A percentile compares a stretch with the other conserved stretches of the same genome.
phyloP scores from a whole-genome alignment of 2,329 filamentous ascomycete species.

The Sporothrix pallida region DNA sequence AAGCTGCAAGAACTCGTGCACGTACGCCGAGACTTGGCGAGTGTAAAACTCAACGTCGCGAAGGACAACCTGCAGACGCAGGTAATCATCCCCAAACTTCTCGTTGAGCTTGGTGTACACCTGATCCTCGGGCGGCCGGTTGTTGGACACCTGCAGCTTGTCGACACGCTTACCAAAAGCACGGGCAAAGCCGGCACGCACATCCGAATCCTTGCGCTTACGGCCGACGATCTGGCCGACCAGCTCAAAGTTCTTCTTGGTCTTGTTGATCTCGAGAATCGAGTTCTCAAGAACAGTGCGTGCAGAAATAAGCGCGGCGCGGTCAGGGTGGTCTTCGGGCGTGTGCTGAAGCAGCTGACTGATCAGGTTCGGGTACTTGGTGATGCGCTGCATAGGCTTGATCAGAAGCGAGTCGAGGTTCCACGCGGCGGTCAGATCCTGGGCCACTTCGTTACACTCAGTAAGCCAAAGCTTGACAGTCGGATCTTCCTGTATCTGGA shows the following conservation, averaged over 20 bases:
- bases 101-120: slow-evolving; percentile 82
- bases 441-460: slow-evolving; percentile 90
- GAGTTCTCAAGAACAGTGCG: slow-evolving; percentile 66
- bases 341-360: slow-evolving; percentile 80
- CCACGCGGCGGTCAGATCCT: slow-evolving; percentile 93
- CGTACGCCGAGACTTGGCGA: slow-evolving; percentile 77
- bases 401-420: slow-evolving; percentile 94
- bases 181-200: slow-evolving; percentile 81
- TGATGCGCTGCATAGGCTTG: slow-evolving; percentile 92
- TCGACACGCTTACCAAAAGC: slow-evolving; percentile 89
- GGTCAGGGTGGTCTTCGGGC: slow-evolving; percentile 82
- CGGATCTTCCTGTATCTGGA: slow-evolving; percentile 67
- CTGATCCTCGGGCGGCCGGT: slow-evolving; percentile 73
- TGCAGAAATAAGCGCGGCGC: slow-evolving; percentile 63
- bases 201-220: slow-evolving; percentile 87
- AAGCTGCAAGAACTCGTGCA: slow-evolving; percentile 80
- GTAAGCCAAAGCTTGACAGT: slow-evolving; percentile 83
- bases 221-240: slow-evolving; percentile 86
- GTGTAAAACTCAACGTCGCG: slow-evolving; percentile 94
- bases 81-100: slow-evolving; percentile 88
- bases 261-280: slow-evolving; percentile 87
- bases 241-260: slow-evolving; percentile 92
- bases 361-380: slow-evolving; percentile 90
- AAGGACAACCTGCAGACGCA: slow-evolving; percentile 88
- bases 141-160: slow-evolving; percentile 72